Base-by-base conservation (phyloP, 179 eudicot species). In the Patellifolia procumbens region DNA sequence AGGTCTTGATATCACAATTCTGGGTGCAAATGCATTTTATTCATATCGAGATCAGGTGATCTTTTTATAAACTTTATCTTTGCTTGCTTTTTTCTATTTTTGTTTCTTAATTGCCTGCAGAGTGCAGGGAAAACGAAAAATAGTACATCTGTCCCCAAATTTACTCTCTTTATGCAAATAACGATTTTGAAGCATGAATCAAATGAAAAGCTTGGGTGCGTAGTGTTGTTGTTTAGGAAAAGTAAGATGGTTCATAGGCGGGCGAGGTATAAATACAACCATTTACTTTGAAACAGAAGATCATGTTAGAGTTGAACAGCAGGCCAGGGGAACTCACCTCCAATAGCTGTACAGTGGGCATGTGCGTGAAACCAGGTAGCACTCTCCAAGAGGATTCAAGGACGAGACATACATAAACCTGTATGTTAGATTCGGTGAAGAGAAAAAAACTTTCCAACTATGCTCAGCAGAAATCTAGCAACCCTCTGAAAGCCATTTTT, bases 1-100 rank as follows among this genome's bases (percentile, higher is more conserved):
- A 96, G 99, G 99, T 83, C 91, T 96, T 78, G 96, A 96, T 81
- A 93, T 96, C 77, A 93, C 99, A 56, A 90, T 93, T 68, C 81
- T 93, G 79, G 99, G 99, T n/a, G 86, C 90, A 87, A 96, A 96
- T 82, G 99, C 93, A 70, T 96, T 96, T 79, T 96, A 96, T 80
- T 96, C 99, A 39, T 96, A 91, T 67, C 89, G 98, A 76, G 93
- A 88, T 86, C 94, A 91, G 98, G 99, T 96, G 75, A 49, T 39
- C 10, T 73, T 70, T 61, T 58, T 65, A 11, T 74, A 7, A 73
- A 42, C n/a, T 28, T 73, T 3, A n/a, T 19, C 61, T 73, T 39
- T 65, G 7, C 45, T 39, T 51, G 17, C 1, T 17, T 55, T 46
- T 32, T 32, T 19, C n/a, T n/a, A 7, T 20, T 26, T 39, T 48